A percentile compares a stretch with the other conserved stretches of the same genome.
These are phyloP conservation scores for Monoraphidium neglectum DNA, from an alignment of 139 green algal species.

Conservation along the genomic window DNA sequence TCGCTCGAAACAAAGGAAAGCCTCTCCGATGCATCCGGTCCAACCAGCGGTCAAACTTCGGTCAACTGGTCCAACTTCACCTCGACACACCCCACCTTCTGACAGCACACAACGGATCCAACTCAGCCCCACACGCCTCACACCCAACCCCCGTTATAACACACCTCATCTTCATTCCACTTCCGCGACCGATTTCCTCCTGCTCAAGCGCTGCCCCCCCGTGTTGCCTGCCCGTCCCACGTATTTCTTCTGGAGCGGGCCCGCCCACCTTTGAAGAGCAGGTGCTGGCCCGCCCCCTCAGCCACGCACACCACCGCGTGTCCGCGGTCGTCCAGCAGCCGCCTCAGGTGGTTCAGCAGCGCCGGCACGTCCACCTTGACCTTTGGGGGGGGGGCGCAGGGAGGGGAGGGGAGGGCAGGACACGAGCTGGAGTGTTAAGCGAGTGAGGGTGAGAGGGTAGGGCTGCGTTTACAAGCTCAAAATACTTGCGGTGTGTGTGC, in stretches of 20 bases:
- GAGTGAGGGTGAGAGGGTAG: too few species aligned
- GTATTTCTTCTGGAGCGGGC: not conserved
- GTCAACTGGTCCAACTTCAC: too few species aligned
- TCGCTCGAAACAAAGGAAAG: not conserved
- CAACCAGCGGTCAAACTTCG: not conserved
- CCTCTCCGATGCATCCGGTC: not conserved
- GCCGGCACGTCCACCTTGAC: not conserved
- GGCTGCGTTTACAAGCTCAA: too few species aligned
- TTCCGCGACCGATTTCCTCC: not conserved
- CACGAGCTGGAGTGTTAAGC: too few species aligned
- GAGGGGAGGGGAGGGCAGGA: too few species aligned
- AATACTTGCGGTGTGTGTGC: too few species aligned
- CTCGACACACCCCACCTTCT: too few species aligned
- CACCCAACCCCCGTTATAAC: not conserved
- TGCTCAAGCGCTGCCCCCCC: not conserved
- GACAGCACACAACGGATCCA: too few species aligned
- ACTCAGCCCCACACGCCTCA: too few species aligned
- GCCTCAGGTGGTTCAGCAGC: constrained; percentile 74
- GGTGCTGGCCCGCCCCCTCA: constrained; percentile 87
- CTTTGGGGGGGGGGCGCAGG: too few species aligned
- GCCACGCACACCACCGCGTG: constrained; percentile 83
- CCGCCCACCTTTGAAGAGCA: constrained; percentile 29
- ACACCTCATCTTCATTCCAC: not conserved
- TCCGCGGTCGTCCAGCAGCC: constrained; percentile 70
- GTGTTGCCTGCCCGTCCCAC: not conserved